phyloP scores from a whole-genome alignment of 2,329 filamentous ascomycete genomes.

The Phialophora verrucosa region DNA sequence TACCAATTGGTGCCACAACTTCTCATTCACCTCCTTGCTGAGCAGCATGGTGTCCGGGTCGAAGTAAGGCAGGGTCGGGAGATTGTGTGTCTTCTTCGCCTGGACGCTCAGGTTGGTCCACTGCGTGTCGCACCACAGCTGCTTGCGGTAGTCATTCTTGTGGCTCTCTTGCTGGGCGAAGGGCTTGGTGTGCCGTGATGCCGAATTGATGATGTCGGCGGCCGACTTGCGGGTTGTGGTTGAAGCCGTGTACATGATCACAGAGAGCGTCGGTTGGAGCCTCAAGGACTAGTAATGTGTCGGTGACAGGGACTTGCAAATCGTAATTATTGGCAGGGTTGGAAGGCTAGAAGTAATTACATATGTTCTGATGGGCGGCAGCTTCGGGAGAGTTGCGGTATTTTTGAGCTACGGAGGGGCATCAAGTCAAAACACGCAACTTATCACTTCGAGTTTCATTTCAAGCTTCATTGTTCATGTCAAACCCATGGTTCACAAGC shows the following conservation, averaged over 20 bases:
- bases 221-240: slow-evolving; percentile 25
- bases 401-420: slow-evolving; percentile 10
- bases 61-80: slow-evolving; percentile 37
- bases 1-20: slow-evolving; percentile 38
- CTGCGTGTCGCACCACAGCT: slow-evolving; percentile 38
- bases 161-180: slow-evolving; percentile 1
- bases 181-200: slow-evolving; percentile 26
- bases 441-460: neutral
- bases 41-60: slow-evolving; percentile 39
- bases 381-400: slow-evolving; percentile 11
- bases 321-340: neutral
- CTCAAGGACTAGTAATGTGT: neutral
- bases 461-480: neutral
- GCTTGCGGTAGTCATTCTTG: slow-evolving; percentile 30
- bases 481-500: neutral
- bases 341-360: no score
- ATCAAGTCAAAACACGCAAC: neutral
- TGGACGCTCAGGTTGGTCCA: slow-evolving; percentile 39
- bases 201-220: slow-evolving; percentile 30
- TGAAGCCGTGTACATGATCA: slow-evolving; percentile 1
- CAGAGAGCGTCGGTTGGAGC: neutral
- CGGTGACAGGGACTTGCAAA: neutral
- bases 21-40: slow-evolving; percentile 36
- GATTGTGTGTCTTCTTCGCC: slow-evolving; percentile 28
- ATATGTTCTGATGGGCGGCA: neutral